Conservation (phyloP, 768 basidiomycete species). For the Neoboletus subvelutipes region DNA sequence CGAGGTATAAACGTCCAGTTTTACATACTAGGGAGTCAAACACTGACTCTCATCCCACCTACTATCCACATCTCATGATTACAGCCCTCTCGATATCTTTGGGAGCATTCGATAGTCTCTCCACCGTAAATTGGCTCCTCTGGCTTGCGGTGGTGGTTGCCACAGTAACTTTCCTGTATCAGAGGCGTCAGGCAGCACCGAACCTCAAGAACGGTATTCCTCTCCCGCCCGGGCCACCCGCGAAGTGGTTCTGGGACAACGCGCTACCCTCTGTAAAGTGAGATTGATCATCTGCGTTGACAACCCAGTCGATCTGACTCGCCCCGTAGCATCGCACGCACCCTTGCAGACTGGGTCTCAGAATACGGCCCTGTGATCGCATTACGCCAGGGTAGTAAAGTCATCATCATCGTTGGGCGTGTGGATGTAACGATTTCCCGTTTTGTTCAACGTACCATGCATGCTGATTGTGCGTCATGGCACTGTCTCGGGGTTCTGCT, state of each 20-base stretch:
- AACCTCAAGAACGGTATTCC: conserved; percentile 10
- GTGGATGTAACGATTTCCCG: conserved; percentile 17
- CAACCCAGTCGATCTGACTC: not conserved
- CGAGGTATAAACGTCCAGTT: too few relatives aligned
- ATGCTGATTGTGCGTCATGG: not conserved
- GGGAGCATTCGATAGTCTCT: not conserved
- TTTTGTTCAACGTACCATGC: not conserved
- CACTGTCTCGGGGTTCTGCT: not conserved
- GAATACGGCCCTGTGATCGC: conserved; percentile 59
- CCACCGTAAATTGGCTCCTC: not conserved
- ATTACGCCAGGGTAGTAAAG: conserved; percentile 43
- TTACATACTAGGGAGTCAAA: too few relatives aligned
- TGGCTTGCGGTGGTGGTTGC: not conserved
- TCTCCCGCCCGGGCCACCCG: conserved; percentile 28
- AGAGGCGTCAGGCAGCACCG: not conserved
- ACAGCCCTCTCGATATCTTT: not conserved
- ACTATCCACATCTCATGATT: not conserved
- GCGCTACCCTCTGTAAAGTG: conserved; percentile 21
- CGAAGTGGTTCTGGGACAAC: conserved; percentile 26
- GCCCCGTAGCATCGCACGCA: conserved; percentile 15
- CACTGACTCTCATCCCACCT: too few relatives aligned
- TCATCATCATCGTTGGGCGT: conserved; percentile 22
- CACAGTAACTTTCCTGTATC: conserved; percentile 1
- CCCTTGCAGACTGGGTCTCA: conserved; percentile 51
- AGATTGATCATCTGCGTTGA: not conserved